phyloP scores from a whole-genome alignment of 805 yeast species.

The Yamadazyma sp. region DNA sequence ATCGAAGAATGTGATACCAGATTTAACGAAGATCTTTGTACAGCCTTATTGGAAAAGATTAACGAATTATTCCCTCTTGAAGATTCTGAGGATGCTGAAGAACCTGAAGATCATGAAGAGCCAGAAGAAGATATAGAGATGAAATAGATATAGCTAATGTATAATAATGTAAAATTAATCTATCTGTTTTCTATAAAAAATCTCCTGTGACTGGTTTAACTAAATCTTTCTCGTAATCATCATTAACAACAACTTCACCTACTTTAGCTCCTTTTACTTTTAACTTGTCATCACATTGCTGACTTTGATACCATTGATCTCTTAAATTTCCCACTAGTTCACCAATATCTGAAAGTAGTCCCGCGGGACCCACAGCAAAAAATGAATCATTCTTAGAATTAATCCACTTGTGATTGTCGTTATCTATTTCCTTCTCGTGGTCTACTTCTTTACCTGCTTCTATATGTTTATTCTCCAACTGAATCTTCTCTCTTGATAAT shows the following conservation, averaged over 20 bases:
- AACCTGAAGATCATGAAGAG: slow-evolving; percentile 2
- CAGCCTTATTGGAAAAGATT: slow-evolving; percentile 55
- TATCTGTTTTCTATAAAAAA: slow-evolving; percentile 6
- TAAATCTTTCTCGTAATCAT: slow-evolving; percentile 8
- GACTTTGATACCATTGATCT: slow-evolving; percentile 27
- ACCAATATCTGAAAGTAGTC: slow-evolving; percentile 61
- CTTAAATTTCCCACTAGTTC: slow-evolving; percentile 51
- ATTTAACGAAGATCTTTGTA: slow-evolving; percentile 64
- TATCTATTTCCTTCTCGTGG: not conserved
- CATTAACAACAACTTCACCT: not conserved
- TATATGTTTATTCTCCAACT: slow-evolving; percentile 32
- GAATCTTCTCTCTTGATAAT: slow-evolving; percentile 33
- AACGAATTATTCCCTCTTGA: slow-evolving; percentile 49
- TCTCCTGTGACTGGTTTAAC: slow-evolving; percentile 12
- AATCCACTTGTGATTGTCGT: slow-evolving; percentile 48
- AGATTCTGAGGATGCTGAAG: slow-evolving; percentile 23
- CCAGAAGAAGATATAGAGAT: not conserved
- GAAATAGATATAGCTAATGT: not conserved
- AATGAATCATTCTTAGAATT: slow-evolving; percentile 40
- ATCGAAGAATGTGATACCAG: slow-evolving; percentile 93
- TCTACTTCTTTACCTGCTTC: slow-evolving; percentile 19
- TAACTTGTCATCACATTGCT: slow-evolving; percentile 1
- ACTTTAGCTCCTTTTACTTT: not conserved
- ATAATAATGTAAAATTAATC: not conserved
- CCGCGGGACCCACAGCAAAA: slow-evolving; percentile 66